Conservation (phyloP, 2,329 filamentous ascomycete genomes). For the Esteya vermicola region DNA sequence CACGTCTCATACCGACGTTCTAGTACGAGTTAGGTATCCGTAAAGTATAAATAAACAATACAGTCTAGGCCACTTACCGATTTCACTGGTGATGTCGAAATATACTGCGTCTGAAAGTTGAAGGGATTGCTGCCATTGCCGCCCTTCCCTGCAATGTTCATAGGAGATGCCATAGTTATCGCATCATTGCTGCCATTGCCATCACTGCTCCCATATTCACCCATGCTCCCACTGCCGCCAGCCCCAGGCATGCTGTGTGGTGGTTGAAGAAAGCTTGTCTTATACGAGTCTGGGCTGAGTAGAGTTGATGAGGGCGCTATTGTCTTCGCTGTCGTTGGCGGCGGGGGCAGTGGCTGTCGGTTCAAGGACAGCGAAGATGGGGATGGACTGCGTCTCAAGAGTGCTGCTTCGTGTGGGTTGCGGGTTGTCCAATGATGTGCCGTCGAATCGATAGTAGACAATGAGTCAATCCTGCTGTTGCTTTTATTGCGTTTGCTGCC, state of each 20-base stretch:
- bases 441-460: too few relatives aligned
- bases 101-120: slow-evolving; percentile 80
- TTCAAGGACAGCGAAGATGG: neutral
- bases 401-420: slow-evolving; percentile 9
- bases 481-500: too few relatives aligned
- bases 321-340: too few relatives aligned
- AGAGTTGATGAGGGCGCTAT: too few relatives aligned
- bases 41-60: neutral
- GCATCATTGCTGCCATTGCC: neutral
- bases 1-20: slow-evolving; percentile 82
- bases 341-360: neutral
- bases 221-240: neutral
- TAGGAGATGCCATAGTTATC: neutral
- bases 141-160: too few relatives aligned
- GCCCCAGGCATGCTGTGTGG: neutral
- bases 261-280: neutral
- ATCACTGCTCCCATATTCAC: too few relatives aligned
- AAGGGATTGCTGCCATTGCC: slow-evolving; percentile 48
- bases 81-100: slow-evolving; percentile 63
- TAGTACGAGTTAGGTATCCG: slow-evolving; percentile 19
- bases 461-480: too few relatives aligned
- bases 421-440: too few relatives aligned
- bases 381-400: slow-evolving; percentile 9
- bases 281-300: neutral
- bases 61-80: slow-evolving; percentile 39